Percentiles rank a stretch among this genome's conserved stretches.
Evolutionary conservation across 139 green algal genomes (phyloP).

Genomic region (Gonium pectorale): DNA sequence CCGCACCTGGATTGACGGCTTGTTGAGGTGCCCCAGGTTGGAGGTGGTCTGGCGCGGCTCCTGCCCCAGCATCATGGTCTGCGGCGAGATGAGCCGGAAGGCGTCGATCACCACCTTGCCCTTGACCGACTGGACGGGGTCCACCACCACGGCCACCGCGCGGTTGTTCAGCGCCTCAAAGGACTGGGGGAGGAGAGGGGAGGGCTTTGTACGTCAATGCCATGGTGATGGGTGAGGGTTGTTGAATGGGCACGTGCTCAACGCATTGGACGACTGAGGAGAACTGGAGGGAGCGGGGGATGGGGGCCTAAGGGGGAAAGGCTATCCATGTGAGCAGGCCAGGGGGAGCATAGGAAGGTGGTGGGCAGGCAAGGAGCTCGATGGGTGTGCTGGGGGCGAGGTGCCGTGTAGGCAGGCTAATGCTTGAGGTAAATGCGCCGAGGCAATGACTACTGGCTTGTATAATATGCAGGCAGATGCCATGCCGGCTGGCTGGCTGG

Average conservation of each 20-base stretch:
- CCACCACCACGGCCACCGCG: slow-evolving; percentile 97
- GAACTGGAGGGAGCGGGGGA: too few species aligned
- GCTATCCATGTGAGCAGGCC: too few species aligned
- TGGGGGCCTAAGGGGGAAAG: too few species aligned
- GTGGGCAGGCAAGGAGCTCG: too few species aligned
- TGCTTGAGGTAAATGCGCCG: too few species aligned
- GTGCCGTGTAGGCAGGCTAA: too few species aligned
- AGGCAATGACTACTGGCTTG: too few species aligned
- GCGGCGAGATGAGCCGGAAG: slow-evolving; percentile 96
- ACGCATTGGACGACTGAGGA: neutral
- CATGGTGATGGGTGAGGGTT: neutral
- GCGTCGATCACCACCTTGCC: slow-evolving; percentile 95
- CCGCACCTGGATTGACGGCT: slow-evolving; percentile 94
- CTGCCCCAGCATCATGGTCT: slow-evolving; percentile 99
- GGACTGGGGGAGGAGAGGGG: slow-evolving; percentile 64
- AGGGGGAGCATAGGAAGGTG: too few species aligned
- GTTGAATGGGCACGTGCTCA: neutral
- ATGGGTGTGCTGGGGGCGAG: too few species aligned
- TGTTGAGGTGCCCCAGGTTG: slow-evolving; percentile 98
- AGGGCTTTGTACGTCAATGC: too few species aligned
- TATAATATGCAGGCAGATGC: too few species aligned
- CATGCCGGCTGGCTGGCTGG: too few species aligned
- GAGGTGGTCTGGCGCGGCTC: slow-evolving; percentile 98
- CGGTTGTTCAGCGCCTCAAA: slow-evolving; percentile 98
- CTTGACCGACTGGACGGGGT: slow-evolving; percentile 98